Evolutionary conservation across 352 stramenopile species (phyloP), one percentile per base, ranked within the genome.

Genomic region (Phytophthora pini): DNA sequence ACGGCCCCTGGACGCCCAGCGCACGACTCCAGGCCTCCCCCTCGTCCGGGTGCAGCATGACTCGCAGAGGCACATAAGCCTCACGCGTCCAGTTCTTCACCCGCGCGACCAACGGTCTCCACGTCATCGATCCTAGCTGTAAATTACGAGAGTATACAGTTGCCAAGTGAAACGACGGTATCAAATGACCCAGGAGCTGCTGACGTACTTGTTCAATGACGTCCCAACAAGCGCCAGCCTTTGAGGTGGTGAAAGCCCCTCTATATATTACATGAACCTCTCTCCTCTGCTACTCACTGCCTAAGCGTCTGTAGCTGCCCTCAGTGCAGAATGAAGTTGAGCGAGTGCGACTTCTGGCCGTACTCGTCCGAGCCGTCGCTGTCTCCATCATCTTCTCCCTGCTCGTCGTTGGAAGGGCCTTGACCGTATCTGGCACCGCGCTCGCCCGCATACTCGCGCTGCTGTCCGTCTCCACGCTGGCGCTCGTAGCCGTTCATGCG

Each of bases 271-370:
- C 67, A 69, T 45, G 61, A 65, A 65, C 50, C 24, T 64, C 27
- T 38, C 34, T 4, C 43, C 17, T 20, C n/a, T 40, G 29, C 47
- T 54, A 32, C 32, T 65, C 40, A 40, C 43, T 57, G 26, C 20
- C 15, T 55, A 40, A 39, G 38, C 6, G 10, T 55, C 53, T 38
- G 52, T 41, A 34, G 17, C 10, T 45, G 34, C 40, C 43, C 50
- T 72, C 64, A 93, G 73, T 92, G 83, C 62, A 93, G 66, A 36
- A 93, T 93, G 48, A 90, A 93, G 75, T 93, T 92, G 62, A 93
- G 79, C 61, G 85, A 92, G 67, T 93, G 85, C 44, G 79, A 88
- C 72, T 93, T 93, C 43, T 78, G 74, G 9, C 60, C 81, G 47
- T 67, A 80, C 44, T 82, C 77, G 56, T 93, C 83, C 36, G 79